These are phyloP conservation scores for Hypoxylon perforatum DNA, from an alignment of 495 filamentous ascomycete genomes.

Conservation along the genomic window DNA sequence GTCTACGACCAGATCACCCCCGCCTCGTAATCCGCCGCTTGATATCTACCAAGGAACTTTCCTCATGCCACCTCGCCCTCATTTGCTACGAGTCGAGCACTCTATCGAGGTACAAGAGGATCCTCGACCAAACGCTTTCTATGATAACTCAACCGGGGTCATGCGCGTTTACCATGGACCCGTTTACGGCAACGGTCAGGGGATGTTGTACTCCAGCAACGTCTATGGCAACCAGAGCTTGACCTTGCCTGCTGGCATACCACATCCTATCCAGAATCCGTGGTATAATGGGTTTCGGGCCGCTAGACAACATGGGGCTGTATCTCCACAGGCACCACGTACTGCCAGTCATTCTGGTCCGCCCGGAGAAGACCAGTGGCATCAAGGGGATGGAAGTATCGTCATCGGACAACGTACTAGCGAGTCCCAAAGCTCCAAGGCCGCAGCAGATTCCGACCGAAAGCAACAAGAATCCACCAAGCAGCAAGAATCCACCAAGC, in stretches of 20 bases:
- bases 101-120: constrained; percentile 52
- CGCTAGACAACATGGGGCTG: not conserved
- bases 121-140: constrained; percentile 63
- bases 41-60: constrained; percentile 38
- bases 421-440: constrained; percentile 8
- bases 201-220: constrained; percentile 40
- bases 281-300: constrained; percentile 41
- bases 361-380: constrained; percentile 16
- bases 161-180: constrained; percentile 63
- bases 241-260: constrained; percentile 32
- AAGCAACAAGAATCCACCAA: not conserved
- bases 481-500: not conserved
- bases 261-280: constrained; percentile 41
- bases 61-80: constrained; percentile 49
- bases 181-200: constrained; percentile 56
- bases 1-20: not conserved
- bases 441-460: not conserved
- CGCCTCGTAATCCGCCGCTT: constrained; percentile 13
- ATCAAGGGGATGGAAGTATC: constrained; percentile 38
- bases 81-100: constrained; percentile 58
- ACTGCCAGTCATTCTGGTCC: constrained; percentile 1
- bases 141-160: constrained; percentile 51
- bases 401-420: constrained; percentile 17
- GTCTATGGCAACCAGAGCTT: constrained; percentile 16
- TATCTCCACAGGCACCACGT: constrained; percentile 1